Conservation (phyloP, 805 yeast genomes). For the Jamesozyma piceae region DNA sequence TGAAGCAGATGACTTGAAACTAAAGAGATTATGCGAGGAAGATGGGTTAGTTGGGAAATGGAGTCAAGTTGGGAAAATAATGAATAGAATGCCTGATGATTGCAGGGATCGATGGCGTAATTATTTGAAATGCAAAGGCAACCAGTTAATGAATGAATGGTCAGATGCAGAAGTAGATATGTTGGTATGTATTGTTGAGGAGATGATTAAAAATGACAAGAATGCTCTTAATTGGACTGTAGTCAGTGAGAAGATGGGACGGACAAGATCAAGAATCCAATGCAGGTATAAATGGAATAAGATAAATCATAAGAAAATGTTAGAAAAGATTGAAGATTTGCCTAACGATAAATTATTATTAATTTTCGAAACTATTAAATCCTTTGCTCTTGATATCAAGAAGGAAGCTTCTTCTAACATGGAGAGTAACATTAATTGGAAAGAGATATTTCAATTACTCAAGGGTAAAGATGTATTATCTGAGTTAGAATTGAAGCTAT, state of each 20-base stretch:
- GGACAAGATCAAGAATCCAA: slow-evolving; percentile 81
- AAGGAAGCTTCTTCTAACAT: slow-evolving; percentile 35
- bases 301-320: slow-evolving; percentile 50
- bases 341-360: slow-evolving; percentile 28
- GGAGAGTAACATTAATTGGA: slow-evolving; percentile 44
- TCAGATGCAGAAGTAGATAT: slow-evolving; percentile 56
- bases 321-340: slow-evolving; percentile 36
- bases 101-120: slow-evolving; percentile 96
- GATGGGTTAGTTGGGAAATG: slow-evolving; percentile 74
- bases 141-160: slow-evolving; percentile 76
- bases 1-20: slow-evolving; percentile 61
- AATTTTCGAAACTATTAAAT: slow-evolving; percentile 39
- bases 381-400: slow-evolving; percentile 33
- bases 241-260: slow-evolving; percentile 84
- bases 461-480: slow-evolving; percentile 32
- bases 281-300: slow-evolving; percentile 95
- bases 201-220: slow-evolving; percentile 35
- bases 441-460: slow-evolving; percentile 39
- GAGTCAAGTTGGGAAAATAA: slow-evolving; percentile 69
- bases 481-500: slow-evolving; percentile 50
- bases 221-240: slow-evolving; percentile 79
- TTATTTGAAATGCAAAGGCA: slow-evolving; percentile 82
- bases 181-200: slow-evolving; percentile 45
- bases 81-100: slow-evolving; percentile 96
- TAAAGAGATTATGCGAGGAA: slow-evolving; percentile 53